Conservation (phyloP, 805 yeast genomes). For the Candida krabiensis region DNA sequence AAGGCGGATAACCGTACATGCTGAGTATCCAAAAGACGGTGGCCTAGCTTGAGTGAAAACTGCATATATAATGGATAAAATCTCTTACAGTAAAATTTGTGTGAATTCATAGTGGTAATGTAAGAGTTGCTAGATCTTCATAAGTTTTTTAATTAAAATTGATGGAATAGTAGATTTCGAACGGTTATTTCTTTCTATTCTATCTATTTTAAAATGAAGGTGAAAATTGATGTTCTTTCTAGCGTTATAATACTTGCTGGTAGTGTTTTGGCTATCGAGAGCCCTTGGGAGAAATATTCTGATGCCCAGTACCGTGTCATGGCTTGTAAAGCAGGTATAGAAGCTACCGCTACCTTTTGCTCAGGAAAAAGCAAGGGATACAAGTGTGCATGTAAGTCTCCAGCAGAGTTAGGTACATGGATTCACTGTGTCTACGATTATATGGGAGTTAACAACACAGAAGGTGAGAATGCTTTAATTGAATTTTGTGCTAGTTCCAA, state of each 20-base stretch:
- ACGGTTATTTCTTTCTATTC: too few relatives aligned
- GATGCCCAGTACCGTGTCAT: slow-evolving; percentile 15
- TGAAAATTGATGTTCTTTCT: too few relatives aligned
- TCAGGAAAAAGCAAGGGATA: slow-evolving; percentile 6
- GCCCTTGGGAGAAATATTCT: slow-evolving; percentile 16
- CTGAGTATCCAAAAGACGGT: too few relatives aligned
- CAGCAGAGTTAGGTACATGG: slow-evolving; percentile 31
- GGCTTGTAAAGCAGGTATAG: slow-evolving; percentile 24
- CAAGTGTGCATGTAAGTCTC: slow-evolving; percentile 27
- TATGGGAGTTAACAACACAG: slow-evolving; percentile 11
- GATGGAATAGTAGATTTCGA: too few relatives aligned
- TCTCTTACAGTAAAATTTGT: too few relatives aligned
- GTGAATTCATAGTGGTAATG: too few relatives aligned
- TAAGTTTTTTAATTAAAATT: too few relatives aligned
- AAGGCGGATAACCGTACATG: too few relatives aligned
- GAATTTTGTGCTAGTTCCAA: slow-evolving; percentile 19
- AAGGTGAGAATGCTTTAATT: slow-evolving; percentile 24
- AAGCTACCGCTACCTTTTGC: slow-evolving; percentile 23
- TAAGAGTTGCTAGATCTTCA: too few relatives aligned
- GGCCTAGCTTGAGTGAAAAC: too few relatives aligned
- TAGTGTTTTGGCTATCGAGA: slow-evolving; percentile 2
- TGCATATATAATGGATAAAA: too few relatives aligned
- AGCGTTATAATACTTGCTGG: too few relatives aligned
- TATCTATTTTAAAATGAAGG: slow-evolving; percentile 4
- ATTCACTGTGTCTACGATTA: slow-evolving; percentile 25